Conservation (phyloP, 2,329 filamentous ascomycete genomes). For the Aureobasidium musti region DNA sequence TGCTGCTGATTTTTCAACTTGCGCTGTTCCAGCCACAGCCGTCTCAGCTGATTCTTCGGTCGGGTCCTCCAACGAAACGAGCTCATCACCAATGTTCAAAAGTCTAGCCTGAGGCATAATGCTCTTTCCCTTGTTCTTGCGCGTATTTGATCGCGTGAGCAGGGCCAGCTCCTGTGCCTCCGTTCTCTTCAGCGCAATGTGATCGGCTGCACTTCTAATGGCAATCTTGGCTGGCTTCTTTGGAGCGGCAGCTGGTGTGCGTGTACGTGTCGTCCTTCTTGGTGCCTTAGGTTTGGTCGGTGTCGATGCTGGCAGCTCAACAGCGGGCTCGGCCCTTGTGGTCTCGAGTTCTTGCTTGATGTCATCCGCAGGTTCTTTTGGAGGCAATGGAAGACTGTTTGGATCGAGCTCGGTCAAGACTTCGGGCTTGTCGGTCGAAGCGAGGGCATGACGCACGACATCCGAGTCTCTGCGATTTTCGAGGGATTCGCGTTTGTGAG, state of each 20-base stretch:
- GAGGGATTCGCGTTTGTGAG: conserved; percentile 46
- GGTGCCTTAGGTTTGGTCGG: conserved; percentile 10
- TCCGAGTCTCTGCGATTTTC: conserved; percentile 53
- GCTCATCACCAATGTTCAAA: conserved; percentile 45
- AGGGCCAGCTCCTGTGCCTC: conserved; percentile 53
- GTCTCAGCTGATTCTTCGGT: conserved; percentile 30
- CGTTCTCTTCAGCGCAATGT: conserved; percentile 50
- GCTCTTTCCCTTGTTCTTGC: conserved; percentile 53
- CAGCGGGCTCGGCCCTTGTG: neutral
- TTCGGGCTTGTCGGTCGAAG: conserved; percentile 46
- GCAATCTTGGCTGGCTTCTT: conserved; percentile 45
- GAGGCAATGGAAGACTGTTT: conserved; percentile 48
- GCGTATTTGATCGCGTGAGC: conserved; percentile 52
- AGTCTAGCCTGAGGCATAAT: conserved; percentile 49
- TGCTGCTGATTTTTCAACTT: conserved; percentile 1
- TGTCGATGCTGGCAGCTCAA: neutral
- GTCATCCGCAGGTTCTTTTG: conserved; percentile 33
- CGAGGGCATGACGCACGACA: conserved; percentile 50
- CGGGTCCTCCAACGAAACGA: conserved; percentile 14
- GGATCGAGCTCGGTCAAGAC: conserved; percentile 51
- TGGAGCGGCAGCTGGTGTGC: conserved; percentile 16
- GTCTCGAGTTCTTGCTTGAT: conserved; percentile 3
- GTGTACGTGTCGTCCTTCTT: conserved; percentile 8
- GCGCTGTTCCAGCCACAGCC: conserved; percentile 33
- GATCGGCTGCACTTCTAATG: conserved; percentile 48